Evolutionary conservation across 106 monocot species (phyloP), one percentile per base, ranked within the genome.

Genomic region (Cymbidium sinense): DNA sequence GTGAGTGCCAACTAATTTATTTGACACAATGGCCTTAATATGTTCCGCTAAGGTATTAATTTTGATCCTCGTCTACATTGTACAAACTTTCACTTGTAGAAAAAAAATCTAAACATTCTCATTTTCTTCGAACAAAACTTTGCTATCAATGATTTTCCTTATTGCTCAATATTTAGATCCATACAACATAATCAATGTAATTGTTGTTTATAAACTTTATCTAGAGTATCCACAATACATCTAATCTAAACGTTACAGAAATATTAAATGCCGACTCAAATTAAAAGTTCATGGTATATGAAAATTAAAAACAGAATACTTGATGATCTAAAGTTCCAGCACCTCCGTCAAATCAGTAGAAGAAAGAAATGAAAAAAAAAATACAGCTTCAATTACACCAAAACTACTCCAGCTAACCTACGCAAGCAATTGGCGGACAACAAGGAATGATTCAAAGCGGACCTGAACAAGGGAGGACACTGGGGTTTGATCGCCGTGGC

Each of bases 401-500:
- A 58, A 58, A 58, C n/a, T 58, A 23, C 21, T 58, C 20, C 23
- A 25, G 58, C 58, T n/a, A 58, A 23, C 58, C 23, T 5, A 23
- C 23, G 23, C 6, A 17, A 30, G 25, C 17, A 50, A 51, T 75
- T 3, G 47, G 50, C 75, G 41, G 28, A 28, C 15, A 43, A 65
- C n/a, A 62, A 20, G 2, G 5, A 23, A 58, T 58, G 12, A 67
- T 67, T 34, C 8, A 0, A 72, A 72, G n/a, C 43, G 9, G 17
- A 96, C 96, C 91, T 90, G 88, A 31, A 91, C 65, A 9, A 96
- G 89, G 33, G 93, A 86, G 29, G 85, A 82, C 10, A 96, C 87
- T 19, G 96, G 86, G 3, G 93, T 91, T n/a, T 36, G 64, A 72
- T 96, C 96, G 5, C 81, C 93, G 28, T 84, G 88, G 82, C 96